phyloP scores from a whole-genome alignment of 495 filamentous ascomycete species.

The Penicillium odoratum region DNA sequence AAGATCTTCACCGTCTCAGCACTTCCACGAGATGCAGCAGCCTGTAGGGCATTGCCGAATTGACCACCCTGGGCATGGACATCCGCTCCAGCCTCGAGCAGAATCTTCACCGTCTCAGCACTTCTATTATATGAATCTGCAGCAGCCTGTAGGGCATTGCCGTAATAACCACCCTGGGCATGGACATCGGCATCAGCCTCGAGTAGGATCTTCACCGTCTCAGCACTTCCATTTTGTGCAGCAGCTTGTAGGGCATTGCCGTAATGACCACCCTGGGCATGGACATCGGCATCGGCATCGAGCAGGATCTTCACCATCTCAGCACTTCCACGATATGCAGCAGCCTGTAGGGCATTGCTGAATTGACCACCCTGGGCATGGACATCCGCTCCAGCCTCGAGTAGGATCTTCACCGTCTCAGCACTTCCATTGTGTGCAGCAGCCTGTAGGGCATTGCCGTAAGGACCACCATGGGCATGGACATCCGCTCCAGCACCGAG shows the following conservation, averaged over 20 bases:
- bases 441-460: constrained; percentile 6
- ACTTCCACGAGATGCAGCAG: not conserved
- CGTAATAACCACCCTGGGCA: not conserved
- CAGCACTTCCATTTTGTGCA: not conserved
- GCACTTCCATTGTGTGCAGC: not conserved
- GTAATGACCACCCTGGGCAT: constrained; percentile 3
- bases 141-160: constrained; percentile 3
- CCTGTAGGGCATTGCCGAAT: constrained; percentile 1
- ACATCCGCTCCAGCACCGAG: not conserved
- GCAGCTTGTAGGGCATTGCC: not conserved
- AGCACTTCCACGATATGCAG: not conserved
- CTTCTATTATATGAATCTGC: not conserved
- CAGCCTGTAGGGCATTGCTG: constrained; percentile 8
- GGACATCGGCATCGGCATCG: not conserved
- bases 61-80: not conserved
- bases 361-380: constrained; percentile 4
- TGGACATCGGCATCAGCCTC: not conserved
- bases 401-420: constrained; percentile 1
- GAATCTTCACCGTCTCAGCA: not conserved
- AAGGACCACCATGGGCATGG: constrained; percentile 3
- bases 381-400: not conserved
- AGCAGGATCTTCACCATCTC: constrained; percentile 1
- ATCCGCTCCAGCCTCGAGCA: not conserved
- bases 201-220: not conserved
- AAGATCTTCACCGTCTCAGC: not conserved